Conservation (phyloP, 257 asterid genomes). For the Mentha longifolia region DNA sequence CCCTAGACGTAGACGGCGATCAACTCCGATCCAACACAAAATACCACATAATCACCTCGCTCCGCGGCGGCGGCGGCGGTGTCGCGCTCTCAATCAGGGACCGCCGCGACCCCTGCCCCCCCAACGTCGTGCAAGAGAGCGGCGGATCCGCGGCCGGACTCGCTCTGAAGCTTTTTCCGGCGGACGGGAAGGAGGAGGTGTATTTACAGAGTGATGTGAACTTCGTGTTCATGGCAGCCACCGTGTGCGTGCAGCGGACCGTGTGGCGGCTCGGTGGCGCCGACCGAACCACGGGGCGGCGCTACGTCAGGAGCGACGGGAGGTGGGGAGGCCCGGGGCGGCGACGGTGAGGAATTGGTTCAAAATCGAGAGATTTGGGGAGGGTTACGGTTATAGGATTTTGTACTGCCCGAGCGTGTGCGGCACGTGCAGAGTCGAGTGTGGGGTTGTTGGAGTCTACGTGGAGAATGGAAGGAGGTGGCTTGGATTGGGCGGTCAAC, state of each 20-base stretch:
- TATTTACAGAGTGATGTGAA: conserved; percentile 44
- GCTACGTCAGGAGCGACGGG: conserved; percentile 55
- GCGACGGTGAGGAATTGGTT: conserved; percentile 59
- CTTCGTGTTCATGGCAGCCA: conserved; percentile 51
- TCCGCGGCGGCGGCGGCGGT: conserved; percentile 49
- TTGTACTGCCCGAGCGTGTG: conserved; percentile 60
- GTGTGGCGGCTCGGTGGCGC: conserved; percentile 49
- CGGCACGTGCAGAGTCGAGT: conserved; percentile 39
- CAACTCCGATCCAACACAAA: conserved; percentile 48
- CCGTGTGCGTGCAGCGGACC: conserved; percentile 57
- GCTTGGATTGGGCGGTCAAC: conserved; percentile 54
- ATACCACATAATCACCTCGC: conserved; percentile 39
- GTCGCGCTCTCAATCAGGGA: conserved; percentile 52
- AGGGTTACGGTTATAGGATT: conserved; percentile 44
- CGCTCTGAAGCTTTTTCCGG: conserved; percentile 46
- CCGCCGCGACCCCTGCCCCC: conserved; percentile 47
- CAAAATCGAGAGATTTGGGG: conserved; percentile 43
- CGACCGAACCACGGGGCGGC: conserved; percentile 39
- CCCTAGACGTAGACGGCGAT: conserved; percentile 50
- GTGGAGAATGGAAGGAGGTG: conserved; percentile 51
- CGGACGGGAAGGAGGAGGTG: conserved; percentile 33
- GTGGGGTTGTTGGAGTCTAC: conserved; percentile 55
- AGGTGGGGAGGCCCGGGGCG: conserved; percentile 45
- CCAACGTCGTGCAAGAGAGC: conserved; percentile 47
- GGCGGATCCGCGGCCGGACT: conserved; percentile 44